phyloP scores from a whole-genome alignment of 495 filamentous ascomycete genomes.

The Podospora appendiculata region DNA sequence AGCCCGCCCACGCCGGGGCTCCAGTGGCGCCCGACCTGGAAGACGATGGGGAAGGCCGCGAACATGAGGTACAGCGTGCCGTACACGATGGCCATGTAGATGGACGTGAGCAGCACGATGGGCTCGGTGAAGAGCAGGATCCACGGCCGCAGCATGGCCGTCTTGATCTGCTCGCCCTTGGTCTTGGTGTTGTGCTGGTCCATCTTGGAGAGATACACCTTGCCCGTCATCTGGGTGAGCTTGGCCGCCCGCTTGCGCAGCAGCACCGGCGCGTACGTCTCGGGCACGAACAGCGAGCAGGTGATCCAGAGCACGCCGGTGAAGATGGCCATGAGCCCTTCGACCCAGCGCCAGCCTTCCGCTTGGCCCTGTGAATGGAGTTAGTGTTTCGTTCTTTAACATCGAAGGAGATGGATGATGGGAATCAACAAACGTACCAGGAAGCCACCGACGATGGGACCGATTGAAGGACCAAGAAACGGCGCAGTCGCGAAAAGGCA shows the following conservation, averaged over 20 bases:
- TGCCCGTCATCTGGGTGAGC: slow-evolving; percentile 61
- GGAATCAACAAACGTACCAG: slow-evolving; percentile 24
- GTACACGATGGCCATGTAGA: slow-evolving; percentile 71
- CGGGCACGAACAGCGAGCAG: slow-evolving; percentile 64
- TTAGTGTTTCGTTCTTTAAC: too few relatives aligned
- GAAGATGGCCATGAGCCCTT: slow-evolving; percentile 63
- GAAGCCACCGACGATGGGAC: slow-evolving; percentile 52
- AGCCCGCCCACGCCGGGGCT: slow-evolving; percentile 65
- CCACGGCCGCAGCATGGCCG: slow-evolving; percentile 58
- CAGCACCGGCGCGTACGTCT: slow-evolving; percentile 71
- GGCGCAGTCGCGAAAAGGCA: slow-evolving; percentile 59
- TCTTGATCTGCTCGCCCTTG: slow-evolving; percentile 38
- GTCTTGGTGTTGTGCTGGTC: slow-evolving; percentile 51
- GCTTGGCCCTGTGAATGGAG: slow-evolving; percentile 7
- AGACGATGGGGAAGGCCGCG: slow-evolving; percentile 80
- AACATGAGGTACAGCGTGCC: slow-evolving; percentile 88
- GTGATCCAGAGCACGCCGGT: slow-evolving; percentile 53
- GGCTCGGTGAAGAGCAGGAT: slow-evolving; percentile 71
- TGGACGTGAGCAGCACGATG: slow-evolving; percentile 70
- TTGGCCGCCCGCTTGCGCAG: slow-evolving; percentile 61
- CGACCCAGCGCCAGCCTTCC: slow-evolving; percentile 59
- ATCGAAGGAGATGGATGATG: too few relatives aligned
- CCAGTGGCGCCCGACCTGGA: slow-evolving; percentile 62
- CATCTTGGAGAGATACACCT: slow-evolving; percentile 46
- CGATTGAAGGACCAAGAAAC: slow-evolving; percentile 63